Conservation (phyloP, 2,329 filamentous ascomycete genomes). For the Seiridium unicorne region DNA sequence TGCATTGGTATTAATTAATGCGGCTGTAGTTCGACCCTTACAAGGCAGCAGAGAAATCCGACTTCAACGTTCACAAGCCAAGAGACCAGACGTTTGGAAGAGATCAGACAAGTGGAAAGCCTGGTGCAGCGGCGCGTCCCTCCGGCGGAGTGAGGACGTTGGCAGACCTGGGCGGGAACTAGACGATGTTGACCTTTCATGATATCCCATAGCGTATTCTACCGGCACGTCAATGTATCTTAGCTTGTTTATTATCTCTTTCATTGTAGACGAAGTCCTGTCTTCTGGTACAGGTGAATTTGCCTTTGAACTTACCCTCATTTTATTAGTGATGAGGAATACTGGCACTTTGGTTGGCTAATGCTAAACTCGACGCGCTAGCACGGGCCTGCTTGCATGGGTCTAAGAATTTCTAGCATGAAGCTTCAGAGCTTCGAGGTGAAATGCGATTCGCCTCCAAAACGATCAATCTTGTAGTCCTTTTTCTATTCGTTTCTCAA, state of each 20-base stretch:
- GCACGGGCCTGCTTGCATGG: not conserved
- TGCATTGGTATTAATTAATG: not conserved
- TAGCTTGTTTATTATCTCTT: not conserved
- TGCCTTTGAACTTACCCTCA: not conserved
- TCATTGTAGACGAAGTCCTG: not conserved
- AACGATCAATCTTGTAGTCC: not conserved
- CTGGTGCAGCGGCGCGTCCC: conserved; percentile 20
- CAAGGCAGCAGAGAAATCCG: conserved; percentile 57
- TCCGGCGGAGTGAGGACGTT: conserved; percentile 42
- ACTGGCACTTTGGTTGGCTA: conserved; percentile 1
- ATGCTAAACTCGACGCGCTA: not conserved
- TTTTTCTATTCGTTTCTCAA: not conserved
- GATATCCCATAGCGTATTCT: not conserved
- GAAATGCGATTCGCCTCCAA: conserved; percentile 1
- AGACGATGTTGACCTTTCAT: not conserved
- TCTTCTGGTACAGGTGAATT: not conserved
- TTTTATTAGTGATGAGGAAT: not conserved
- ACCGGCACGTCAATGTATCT: not conserved
- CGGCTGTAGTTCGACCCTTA: conserved; percentile 57
- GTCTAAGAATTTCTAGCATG: not conserved
- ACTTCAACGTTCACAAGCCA: conserved; percentile 53
- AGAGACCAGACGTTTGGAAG: conserved; percentile 20
- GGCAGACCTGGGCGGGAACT: conserved; percentile 45
- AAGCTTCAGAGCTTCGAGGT: not conserved
- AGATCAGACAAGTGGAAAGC: conserved; percentile 18